Base-by-base conservation (phyloP, 805 yeast genomes). In the Spathaspora boniae region DNA sequence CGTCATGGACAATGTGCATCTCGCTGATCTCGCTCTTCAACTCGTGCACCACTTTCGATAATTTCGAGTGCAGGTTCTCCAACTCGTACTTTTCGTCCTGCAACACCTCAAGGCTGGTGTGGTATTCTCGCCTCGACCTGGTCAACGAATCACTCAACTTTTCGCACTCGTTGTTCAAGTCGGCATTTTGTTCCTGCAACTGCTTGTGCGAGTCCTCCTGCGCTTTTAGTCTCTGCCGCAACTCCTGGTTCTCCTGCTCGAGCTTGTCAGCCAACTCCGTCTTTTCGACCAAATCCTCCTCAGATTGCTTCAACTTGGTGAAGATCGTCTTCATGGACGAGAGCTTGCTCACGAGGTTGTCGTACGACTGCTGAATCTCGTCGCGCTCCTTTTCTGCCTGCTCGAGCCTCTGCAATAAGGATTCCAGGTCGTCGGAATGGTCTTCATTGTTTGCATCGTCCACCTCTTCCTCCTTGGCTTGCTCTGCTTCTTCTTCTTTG, bases 241-340 rank as follows among this genome's bases (percentile, higher is more conserved):
- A 16, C 36, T 47, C 43, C 38, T 63, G 64, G 34, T 69, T 58
- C 38, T 55, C 53, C 9, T 34, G 42, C 1, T 38, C 33, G 41
- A 57, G 37, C 19, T 31, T 27, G 9, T 59, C 69, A 16, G 72
- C 54, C 30, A 62, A 65, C 12, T 68, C 74, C 44, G 75, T 74
- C 1, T 74, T 67, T 4, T 60, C 63, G 27, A 74, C 86, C 14
- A 85, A 61, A 45, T 82, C 85, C 3, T 56, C 60, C 50, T 83
- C 82, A 0, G 86, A 65, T 38, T 76, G 82, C 50, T 83, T 81
- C 86, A 83, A 82, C 44, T 84, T 83, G 34, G 57, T 60, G 55
- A 84, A 84, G 2, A 84, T 72, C 1, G 80, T 63, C 45, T 82
- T 84, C 91, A 84, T 83, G 2, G 85, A 74, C 1, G 86, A 74